phyloP scores from a whole-genome alignment of 257 asterid genomes.

The Nicotiana knightiana region DNA sequence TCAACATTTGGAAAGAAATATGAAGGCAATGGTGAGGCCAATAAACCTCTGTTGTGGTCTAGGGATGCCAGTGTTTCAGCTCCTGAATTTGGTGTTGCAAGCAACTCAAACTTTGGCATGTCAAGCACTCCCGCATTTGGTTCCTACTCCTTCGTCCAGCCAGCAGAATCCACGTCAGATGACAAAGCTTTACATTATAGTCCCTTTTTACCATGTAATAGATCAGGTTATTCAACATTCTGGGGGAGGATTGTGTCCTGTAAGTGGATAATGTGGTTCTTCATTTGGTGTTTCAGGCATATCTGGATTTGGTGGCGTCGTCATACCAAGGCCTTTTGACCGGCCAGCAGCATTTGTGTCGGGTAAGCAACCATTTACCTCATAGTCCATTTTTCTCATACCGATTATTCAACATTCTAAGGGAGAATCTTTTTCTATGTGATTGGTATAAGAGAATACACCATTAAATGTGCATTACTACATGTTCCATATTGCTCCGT shows the following conservation, averaged over 20 bases:
- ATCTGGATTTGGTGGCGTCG: neutral
- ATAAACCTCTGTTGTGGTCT: conserved; percentile 8
- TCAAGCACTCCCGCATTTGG: neutral
- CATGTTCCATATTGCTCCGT: neutral
- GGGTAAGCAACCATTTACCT: too few species aligned
- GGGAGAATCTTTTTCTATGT: too few species aligned
- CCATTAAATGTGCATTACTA: neutral
- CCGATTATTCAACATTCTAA: too few species aligned
- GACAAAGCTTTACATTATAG: neutral
- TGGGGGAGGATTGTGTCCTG: neutral
- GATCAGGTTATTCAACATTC: neutral
- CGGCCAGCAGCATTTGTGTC: neutral
- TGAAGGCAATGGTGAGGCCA: neutral
- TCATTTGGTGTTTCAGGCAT: neutral
- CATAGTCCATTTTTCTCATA: too few species aligned
- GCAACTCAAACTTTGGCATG: neutral
- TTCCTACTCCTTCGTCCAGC: neutral
- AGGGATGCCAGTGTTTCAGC: neutral
- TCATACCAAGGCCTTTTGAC: neutral
- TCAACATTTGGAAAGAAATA: neutral
- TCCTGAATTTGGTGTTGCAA: neutral
- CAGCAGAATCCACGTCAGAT: neutral
- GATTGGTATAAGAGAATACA: neutral
- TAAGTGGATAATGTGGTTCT: too few species aligned
- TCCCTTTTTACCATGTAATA: neutral